These are phyloP conservation scores for Chlorella sp. DNA, from an alignment of 139 green algal species.

Conservation along the genomic window DNA sequence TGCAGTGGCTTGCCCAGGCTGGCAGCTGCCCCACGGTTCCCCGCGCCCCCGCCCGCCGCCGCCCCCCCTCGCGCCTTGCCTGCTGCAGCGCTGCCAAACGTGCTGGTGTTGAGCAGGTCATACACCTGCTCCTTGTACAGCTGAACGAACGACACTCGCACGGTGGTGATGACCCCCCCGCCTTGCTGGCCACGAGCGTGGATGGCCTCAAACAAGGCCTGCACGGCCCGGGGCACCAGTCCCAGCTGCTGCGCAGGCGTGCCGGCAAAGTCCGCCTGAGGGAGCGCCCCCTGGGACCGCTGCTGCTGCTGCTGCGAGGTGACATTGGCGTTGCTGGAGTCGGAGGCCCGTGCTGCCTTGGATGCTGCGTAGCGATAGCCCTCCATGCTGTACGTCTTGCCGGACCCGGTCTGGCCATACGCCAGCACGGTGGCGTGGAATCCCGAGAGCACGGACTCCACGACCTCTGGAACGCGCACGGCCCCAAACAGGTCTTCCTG, in stretches of 20 bases:
- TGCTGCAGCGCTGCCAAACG: too few relatives aligned
- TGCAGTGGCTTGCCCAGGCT: slow-evolving; percentile 12
- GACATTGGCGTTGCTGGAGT: not conserved
- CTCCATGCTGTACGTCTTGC: slow-evolving; percentile 60
- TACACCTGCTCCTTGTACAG: slow-evolving; percentile 60
- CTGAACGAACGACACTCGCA: slow-evolving; percentile 38
- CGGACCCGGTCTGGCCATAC: slow-evolving; percentile 14
- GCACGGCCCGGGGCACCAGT: slow-evolving; percentile 33
- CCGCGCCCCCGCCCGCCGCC: too few relatives aligned
- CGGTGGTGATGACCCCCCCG: too few relatives aligned
- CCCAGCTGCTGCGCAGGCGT: slow-evolving; percentile 34
- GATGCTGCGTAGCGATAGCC: slow-evolving; percentile 30
- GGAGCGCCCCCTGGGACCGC: not conserved
- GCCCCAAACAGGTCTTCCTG: not conserved
- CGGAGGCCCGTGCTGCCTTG: not conserved
- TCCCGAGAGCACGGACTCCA: not conserved
- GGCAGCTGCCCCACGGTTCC: not conserved
- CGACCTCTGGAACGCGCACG: not conserved
- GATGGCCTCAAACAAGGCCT: slow-evolving; percentile 26
- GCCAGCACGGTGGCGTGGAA: not conserved
- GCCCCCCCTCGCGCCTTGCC: not conserved
- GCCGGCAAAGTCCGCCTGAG: slow-evolving; percentile 19
- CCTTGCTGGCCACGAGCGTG: too few relatives aligned
- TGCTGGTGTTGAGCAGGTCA: slow-evolving; percentile 49
- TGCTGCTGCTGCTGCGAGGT: not conserved